Percentiles rank a stretch among this genome's conserved stretches.
These are phyloP conservation scores for Atalantia buxifolia DNA, from an alignment of 345 rosid species.

Conservation along the genomic window DNA sequence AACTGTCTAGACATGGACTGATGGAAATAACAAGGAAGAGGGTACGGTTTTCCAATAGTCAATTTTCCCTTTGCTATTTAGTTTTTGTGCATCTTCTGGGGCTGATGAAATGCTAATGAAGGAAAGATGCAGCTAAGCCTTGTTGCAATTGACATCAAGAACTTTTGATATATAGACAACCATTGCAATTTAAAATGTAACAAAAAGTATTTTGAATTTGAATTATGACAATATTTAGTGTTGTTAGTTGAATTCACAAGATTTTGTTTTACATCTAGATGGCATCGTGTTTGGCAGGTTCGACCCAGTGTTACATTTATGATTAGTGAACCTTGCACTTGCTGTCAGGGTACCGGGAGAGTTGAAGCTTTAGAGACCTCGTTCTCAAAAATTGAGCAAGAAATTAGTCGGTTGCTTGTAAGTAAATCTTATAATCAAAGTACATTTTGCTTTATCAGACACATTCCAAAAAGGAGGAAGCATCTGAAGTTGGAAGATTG, in stretches of 20 bases:
- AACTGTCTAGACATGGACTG: conserved; percentile 89
- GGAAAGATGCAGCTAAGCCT: neutral
- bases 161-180: neutral
- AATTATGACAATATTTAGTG: neutral
- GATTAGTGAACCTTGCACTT: conserved; percentile 92
- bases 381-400: conserved; percentile 93
- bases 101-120: neutral
- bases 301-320: conserved; percentile 95
- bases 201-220: neutral
- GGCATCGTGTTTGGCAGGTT: conserved; percentile 53
- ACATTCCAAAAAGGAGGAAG: neutral
- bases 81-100: conserved; percentile 2
- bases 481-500: neutral
- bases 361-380: conserved; percentile 97
- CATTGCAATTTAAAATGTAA: neutral
- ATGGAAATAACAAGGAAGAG: conserved; percentile 99
- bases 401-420: conserved; percentile 79
- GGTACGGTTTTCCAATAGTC: conserved; percentile 41
- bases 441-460: neutral
- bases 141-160: neutral
- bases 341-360: conserved; percentile 95
- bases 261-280: conserved; percentile 8
- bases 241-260: neutral
- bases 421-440: conserved; percentile 28
- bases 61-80: conserved; percentile 10